phyloP scores from a whole-genome alignment of 495 filamentous ascomycete genomes.

The Haplographium delicatum region DNA sequence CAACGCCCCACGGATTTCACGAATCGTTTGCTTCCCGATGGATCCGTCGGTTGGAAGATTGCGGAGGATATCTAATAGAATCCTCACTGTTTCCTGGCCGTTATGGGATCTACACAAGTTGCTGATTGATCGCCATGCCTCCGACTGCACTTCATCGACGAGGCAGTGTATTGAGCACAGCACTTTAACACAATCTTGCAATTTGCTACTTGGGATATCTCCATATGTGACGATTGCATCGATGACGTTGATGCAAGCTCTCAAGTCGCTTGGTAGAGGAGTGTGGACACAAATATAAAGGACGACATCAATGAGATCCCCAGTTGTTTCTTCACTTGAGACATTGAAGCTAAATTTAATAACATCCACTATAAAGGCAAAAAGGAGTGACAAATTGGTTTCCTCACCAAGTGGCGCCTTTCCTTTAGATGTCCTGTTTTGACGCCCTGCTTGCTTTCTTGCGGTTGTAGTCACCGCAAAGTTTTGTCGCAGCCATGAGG shows the following conservation, averaged over 20 bases:
- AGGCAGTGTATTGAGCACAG: constrained; percentile 79
- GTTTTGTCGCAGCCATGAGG: constrained; percentile 47
- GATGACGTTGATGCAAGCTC: constrained; percentile 68
- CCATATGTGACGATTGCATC: constrained; percentile 76
- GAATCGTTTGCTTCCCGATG: constrained; percentile 53
- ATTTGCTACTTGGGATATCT: constrained; percentile 61
- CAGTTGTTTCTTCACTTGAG: constrained; percentile 62
- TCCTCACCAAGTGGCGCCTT: constrained; percentile 55
- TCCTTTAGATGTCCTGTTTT: constrained; percentile 36
- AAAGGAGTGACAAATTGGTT: constrained; percentile 59
- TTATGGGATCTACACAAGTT: constrained; percentile 77
- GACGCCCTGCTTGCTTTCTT: constrained; percentile 38
- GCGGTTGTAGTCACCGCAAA: constrained; percentile 50
- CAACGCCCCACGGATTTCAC: constrained; percentile 60
- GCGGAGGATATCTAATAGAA: constrained; percentile 57
- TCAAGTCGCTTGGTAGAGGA: constrained; percentile 65
- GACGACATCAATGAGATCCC: constrained; percentile 58
- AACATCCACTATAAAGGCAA: constrained; percentile 70
- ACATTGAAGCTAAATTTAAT: constrained; percentile 80
- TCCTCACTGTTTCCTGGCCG: constrained; percentile 61
- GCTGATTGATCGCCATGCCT: constrained; percentile 68
- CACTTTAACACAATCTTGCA: constrained; percentile 67
- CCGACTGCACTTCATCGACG: constrained; percentile 60
- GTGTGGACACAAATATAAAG: constrained; percentile 73
- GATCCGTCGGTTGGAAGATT: constrained; percentile 38